Base-by-base conservation (phyloP, 441 rosid species). In the Adansonia gregorii region DNA sequence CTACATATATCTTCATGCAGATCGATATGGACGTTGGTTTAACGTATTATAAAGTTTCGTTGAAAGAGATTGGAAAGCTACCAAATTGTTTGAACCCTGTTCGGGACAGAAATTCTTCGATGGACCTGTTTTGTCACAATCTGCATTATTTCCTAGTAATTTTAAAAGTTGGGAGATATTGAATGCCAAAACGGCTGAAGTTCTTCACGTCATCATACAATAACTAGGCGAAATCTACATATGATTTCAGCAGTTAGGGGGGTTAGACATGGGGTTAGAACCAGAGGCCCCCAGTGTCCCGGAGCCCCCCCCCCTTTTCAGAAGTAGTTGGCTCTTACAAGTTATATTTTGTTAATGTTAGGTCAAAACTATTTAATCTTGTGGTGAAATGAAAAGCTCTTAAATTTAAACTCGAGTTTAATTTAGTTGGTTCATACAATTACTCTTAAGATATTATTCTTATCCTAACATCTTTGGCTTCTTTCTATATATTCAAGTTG, bases 31-130 rank as follows among this genome's bases (percentile, higher is more conserved):
- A 74, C 69, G 27, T 67, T 46, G 51, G 43, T 74, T 27, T 14
- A 22, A 60, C 35, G 2, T 5, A 4, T 64, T 6, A 6, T 46
- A 78, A 20, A 61, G 72, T 45, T 77, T 78, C 85, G 3, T 31
- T 10, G 78, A 69, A 79, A 67, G 11, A 3, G 58, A 67, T n/a
- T 0, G 20, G 81, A 82, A 76, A 72, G 81, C 79, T 73, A 82
- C 79, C 59, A 10, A 2, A 79, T 79, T 60, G 73, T 71, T 73
- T 45, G 73, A 68, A 8, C 6, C 70, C 6, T 39, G 51, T 41
- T 46, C 20, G 72, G 58, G 48, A 22, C 56, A 68, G 41, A 48
- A 68, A 48, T 48, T 68, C 73, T 48, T 48, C 6, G 4, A 48
- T 48, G 54, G 58, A 22, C 56, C 54, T 48, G 19, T 68, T n/a